Conservation (phyloP, 441 rosid genomes). For the Gossypium schwendimanii region DNA sequence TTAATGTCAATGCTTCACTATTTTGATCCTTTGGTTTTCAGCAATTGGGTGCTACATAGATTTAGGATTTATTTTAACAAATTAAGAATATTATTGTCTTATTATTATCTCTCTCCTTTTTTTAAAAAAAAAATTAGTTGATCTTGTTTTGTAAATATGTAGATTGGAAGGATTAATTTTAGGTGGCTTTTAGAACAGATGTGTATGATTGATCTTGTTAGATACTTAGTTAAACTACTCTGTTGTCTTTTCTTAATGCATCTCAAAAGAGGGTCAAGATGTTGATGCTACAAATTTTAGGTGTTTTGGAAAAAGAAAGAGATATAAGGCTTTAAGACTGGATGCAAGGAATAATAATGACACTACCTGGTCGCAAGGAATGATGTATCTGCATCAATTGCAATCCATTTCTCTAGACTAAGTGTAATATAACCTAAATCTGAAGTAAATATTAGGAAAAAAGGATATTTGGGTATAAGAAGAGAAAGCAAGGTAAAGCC, state of each 20-base stretch:
- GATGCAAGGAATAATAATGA: background rate
- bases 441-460: background rate
- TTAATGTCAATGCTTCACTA: background rate
- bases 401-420: background rate
- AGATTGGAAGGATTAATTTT: background rate
- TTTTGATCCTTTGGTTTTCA: background rate
- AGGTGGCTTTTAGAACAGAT: background rate
- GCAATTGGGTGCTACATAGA: background rate
- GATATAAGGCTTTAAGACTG: background rate
- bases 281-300: background rate
- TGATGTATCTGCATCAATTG: background rate
- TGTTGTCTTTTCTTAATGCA: background rate
- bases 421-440: background rate
- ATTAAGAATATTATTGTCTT: background rate
- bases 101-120: background rate
- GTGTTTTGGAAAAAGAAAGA: background rate
- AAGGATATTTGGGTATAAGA: background rate
- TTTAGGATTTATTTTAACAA: background rate
- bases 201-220: background rate
- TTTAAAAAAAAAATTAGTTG: background rate
- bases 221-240: background rate
- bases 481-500: conserved; percentile 1
- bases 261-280: background rate
- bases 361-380: background rate
- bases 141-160: background rate